A percentile compares a stretch with the other conserved stretches of the same genome.
phyloP scores from a whole-genome alignment of 2,329 filamentous ascomycete genomes.

The Stenocarpella maydis region DNA sequence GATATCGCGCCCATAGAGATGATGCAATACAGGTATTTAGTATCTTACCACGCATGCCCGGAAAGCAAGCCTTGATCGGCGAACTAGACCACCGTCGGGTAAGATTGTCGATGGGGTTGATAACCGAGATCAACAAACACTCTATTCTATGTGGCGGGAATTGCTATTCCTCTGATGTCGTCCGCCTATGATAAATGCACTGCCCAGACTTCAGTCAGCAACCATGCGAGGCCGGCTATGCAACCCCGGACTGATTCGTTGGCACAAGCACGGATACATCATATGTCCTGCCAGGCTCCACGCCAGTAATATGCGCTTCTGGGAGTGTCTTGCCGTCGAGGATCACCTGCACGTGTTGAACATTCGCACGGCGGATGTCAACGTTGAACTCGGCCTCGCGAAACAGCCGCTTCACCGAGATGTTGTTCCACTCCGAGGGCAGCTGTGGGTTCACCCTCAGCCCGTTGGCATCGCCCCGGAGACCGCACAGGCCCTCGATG shows the following conservation, averaged over 20 bases:
- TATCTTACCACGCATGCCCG: slow-evolving; percentile 10
- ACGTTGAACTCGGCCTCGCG: slow-evolving; percentile 59
- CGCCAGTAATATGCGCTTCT: slow-evolving; percentile 49
- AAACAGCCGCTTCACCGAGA: slow-evolving; percentile 58
- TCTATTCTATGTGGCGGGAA: background rate
- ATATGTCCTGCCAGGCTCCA: slow-evolving; percentile 48
- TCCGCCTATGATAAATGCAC: background rate
- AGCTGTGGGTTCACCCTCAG: slow-evolving; percentile 58
- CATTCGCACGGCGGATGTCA: slow-evolving; percentile 52
- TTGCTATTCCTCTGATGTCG: background rate
- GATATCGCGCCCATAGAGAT: background rate
- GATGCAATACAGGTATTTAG: background rate
- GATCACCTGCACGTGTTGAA: slow-evolving; percentile 50
- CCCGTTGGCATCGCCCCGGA: slow-evolving; percentile 58
- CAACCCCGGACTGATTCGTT: background rate
- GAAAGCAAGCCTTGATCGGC: background rate
- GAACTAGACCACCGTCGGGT: slow-evolving; percentile 8
- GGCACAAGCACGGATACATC: slow-evolving; percentile 28
- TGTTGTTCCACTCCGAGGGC: slow-evolving; percentile 57
- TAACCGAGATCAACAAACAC: background rate
- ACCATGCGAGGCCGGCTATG: too few species aligned
- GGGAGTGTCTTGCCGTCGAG: slow-evolving; percentile 50
- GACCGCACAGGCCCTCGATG: slow-evolving; percentile 62
- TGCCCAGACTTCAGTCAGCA: background rate
- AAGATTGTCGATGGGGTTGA: background rate